Base-by-base conservation (phyloP, 116 monocot species). In the Iris pallida region DNA sequence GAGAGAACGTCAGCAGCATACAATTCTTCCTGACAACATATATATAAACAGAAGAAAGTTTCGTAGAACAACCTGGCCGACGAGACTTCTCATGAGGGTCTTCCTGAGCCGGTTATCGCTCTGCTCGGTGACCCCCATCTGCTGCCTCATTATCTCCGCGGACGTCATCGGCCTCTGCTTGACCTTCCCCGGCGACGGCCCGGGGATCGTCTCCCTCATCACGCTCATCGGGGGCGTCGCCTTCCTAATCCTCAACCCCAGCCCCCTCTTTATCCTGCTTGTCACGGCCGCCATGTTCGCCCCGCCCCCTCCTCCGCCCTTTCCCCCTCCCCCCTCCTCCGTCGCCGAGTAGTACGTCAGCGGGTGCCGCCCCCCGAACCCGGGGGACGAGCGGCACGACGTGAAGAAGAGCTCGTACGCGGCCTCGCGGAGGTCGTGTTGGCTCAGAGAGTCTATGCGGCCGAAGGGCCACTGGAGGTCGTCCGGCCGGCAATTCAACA, bases 351-450 rank as follows among this genome's bases (percentile, higher is more conserved):
- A 82, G 61, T 70, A 90, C 8, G 71, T 66, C 7, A 81, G 62
- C 15, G 86, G 49, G 40, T 43, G 76, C 59, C 85, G 45, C 30
- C 30, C 30, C 13, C 80, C 85, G 71, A 94, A 94, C 12, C 89
- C 88, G 12, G 92, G 83, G 47, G 84, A 87, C 18, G 92, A 84
- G 61, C 96, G 81, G 83, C 96, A 96, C 4, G 77, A 86, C 71
- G 77, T 79, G 81, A 96, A 96, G 92, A 96, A 96, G 20, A 96
- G 63, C 73, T 96, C 96, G 57, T 96, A 96, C 4, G 92, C 96
- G 20, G 89, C 77, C 78, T 89, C 96, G 9, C 92, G 87, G 57
- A 96, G 89, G 53, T 87, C 92, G 63, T 68, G 55, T 4, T 56
- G 73, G 55, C 69, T 43, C 40, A 96, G 69, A 45, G 84, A 57